These are phyloP conservation scores for Zasmidium citrigriseum DNA, from an alignment of 2,329 filamentous ascomycete species.

Conservation along the genomic window DNA sequence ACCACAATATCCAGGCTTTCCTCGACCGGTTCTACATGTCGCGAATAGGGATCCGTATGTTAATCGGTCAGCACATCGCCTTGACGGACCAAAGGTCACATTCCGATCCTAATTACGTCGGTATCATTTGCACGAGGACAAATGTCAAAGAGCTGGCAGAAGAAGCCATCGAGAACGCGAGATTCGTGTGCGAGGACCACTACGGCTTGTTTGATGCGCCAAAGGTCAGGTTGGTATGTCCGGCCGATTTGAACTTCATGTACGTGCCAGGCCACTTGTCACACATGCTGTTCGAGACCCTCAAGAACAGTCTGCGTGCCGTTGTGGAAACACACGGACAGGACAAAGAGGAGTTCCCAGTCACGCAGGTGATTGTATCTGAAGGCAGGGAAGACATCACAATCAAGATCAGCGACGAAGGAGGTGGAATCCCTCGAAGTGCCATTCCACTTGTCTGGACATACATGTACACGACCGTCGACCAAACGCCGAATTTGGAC, in stretches of 20 bases:
- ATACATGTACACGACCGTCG: conserved; percentile 99
- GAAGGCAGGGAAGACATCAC: conserved; percentile 99
- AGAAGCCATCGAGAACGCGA: conserved; percentile 96
- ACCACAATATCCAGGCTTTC: conserved; percentile 95
- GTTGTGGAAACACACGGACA: conserved; percentile 94
- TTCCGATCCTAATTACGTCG: conserved; percentile 90
- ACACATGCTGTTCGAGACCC: conserved; percentile 98
- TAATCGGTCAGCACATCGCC: conserved; percentile 97
- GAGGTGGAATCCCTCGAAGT: conserved; percentile 89
- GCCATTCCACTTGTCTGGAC: conserved; percentile 98
- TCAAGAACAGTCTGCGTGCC: conserved; percentile 96
- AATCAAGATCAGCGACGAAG: conserved; percentile 96
- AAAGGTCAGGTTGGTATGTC: conserved; percentile 93
- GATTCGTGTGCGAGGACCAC: conserved; percentile 99
- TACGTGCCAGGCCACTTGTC: conserved; percentile 98
- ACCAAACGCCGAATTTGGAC: conserved; percentile 90
- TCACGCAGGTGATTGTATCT: conserved; percentile 96
- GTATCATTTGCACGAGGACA: conserved; percentile 98
- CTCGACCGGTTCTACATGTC: conserved; percentile 99
- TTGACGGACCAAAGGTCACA: conserved; percentile 90
- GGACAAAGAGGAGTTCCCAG: conserved; percentile 93
- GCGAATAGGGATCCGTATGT: conserved; percentile 97
- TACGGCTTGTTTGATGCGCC: conserved; percentile 97
- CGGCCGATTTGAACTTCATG: conserved; percentile 89
- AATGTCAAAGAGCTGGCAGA: conserved; percentile 93